Evolutionary conservation across 2,329 filamentous ascomycete genomes (phyloP), one percentile per base, ranked within the genome.

Genomic region (Fusarium heterosporum): DNA sequence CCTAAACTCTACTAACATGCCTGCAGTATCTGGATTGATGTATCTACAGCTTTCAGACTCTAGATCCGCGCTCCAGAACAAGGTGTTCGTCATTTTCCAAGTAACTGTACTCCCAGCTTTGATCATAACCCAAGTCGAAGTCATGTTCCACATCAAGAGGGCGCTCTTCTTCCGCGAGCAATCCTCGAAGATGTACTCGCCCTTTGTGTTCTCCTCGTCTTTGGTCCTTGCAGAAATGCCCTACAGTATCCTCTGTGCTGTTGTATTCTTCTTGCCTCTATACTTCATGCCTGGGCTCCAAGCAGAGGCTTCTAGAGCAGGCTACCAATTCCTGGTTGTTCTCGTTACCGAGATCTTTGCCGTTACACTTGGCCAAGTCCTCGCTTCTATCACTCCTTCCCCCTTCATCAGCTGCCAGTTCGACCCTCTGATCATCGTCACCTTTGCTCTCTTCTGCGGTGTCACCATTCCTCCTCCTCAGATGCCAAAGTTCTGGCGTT

Each of bases 81-180:
- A 90, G 61, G 86, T 97, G 64, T 97, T 97, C 78, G 88, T 95
- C 78, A 92, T 96, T 77, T 97, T 97, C 86, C 93, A 96, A 76
- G 88, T 93, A 50, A 93, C 92, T 0, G 91, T 97, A 22, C 84
- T 97, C 26, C 93, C 93, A 0, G 91, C 92, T 2, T 83, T 96
- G 29, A 93, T 97, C 76, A 87, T 97, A 56, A 88, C 89, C 1
- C 93, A 96, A 74, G 90, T 96, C 53, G 91, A 97, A 77, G 74
- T 80, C 39, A 94, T 93, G 81, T 97, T 92, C 77, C 90, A 93
- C 74, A 82, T 94, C 72, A 89, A 90, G 64, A 87, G 93, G 41
- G 84, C 92, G 74, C 90, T 96, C 66, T 94, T 92, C 81, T 96
- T 94, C 84, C 90, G 93, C 58, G 93, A 97, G 79, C 87, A 91